Base-by-base conservation (phyloP, 2,329 filamentous ascomycete genomes). In the Teratosphaeria destructans region DNA sequence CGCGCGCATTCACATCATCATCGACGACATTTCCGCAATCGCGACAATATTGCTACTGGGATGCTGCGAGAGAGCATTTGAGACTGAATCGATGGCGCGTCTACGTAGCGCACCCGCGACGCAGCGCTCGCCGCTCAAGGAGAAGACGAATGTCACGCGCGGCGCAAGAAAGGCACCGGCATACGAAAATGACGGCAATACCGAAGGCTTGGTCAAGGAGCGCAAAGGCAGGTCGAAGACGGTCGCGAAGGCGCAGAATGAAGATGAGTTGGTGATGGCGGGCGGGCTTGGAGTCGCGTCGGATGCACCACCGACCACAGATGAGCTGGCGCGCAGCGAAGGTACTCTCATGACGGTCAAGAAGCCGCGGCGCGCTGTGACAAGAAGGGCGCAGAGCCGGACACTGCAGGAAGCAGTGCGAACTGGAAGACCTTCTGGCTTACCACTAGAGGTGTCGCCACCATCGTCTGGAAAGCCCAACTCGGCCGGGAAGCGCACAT, bases 391-490 rank as follows among this genome's bases (percentile, higher is more conserved):
- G 27, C 19, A 54, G 5, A 32, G 27, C 3, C 1, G 3, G 8
- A 8, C 53, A 10, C 27, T 54, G 53, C 26, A 54, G 7, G 12
- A 32, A 7, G 14, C n/a, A n/a, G 23, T 54, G n/a, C 14, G 16
- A 11, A 37, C 12, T 16, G 53, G 34, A 37, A 27, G 53, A 54
- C 16, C 43, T 49, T 54, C 53, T 32, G 53, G 53, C n/a, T 61
- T 63, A 53, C 64, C 65, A 23, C 53, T 67, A 16, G 65, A 67
- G 29, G 61, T 71, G 58, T 63, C 73, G 67, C 65, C 73, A 65
- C 57, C 70, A 68, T 60, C 67, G 59, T 60, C 63, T 59, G 57
- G 61, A 69, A 61, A 73, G 67, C 39, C 73, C 69, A 60, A 69
- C 67, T 23, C 75, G 66, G 23, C 65, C 69, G 57, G 62, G 54